Base-by-base conservation (phyloP, 2,329 filamentous ascomycete species). In the Colletotrichum limetticola region DNA sequence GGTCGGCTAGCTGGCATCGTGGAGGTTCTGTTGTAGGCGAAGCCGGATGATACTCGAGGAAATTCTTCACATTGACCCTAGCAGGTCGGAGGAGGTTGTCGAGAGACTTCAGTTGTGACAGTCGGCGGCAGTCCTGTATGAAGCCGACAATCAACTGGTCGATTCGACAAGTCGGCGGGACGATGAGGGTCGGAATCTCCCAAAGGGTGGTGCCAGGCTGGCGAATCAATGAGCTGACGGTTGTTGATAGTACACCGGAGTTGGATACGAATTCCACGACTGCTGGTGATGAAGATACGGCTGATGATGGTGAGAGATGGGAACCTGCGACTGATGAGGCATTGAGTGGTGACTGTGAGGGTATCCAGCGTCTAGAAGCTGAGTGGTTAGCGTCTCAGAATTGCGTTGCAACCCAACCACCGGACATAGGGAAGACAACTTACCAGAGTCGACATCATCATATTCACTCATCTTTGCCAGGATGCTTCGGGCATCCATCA, bases 381-480 rank as follows among this genome's bases (percentile, higher is more conserved):
- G 74, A 76, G 64, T 62, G 75, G 77, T 75, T 79, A 80, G 78
- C 76, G 75, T 78, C 77, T 76, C 72, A 75, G 74, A 72, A 74
- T 75, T 66, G 74, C 74, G 72, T 68, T 74, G 62, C 62, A 70
- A 67, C 66, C 68, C 63, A 65, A 71, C 73, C 67, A 70, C 71
- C 52, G 52, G 56, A 61, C 61, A 32, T 49, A 64, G 68, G 57
- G 65, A 62, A 46, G 63, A 52, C n/a, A 37, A 68, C 74, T 59
- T 62, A 75, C 74, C 74, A 69, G 72, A 75, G 46, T 75, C 75
- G 42, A 76, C 69, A 57, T 85, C 83, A 24, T 84, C 82, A 60
- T 81, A 84, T 71, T 85, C 82, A 72, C n/a, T 60, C 67, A 82
- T 79, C 79, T 85, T 85, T 65, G 82, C 78, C 24, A 72, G 79